A percentile compares a stretch with the other conserved stretches of the same genome.
phyloP scores from a whole-genome alignment of 495 filamentous ascomycete species.

The Talaromyces adpressus region DNA sequence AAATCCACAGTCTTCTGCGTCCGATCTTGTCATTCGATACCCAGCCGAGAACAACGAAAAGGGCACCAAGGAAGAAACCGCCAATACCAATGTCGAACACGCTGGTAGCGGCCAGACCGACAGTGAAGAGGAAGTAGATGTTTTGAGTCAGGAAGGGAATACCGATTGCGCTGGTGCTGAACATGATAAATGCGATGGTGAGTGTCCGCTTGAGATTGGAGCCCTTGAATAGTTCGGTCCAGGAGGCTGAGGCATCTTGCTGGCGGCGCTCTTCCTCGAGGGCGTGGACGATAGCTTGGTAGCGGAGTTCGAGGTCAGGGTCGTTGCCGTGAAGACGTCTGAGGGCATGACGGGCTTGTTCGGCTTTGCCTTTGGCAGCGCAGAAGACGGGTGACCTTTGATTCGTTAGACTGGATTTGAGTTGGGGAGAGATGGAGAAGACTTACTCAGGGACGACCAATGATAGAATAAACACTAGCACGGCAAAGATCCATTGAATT shows the following conservation, averaged over 20 bases:
- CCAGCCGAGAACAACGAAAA: conserved; percentile 13
- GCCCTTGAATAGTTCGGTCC: conserved; percentile 17
- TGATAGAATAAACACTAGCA: conserved; percentile 10
- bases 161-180: conserved; percentile 15
- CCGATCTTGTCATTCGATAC: conserved; percentile 8
- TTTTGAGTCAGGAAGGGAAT: conserved; percentile 5
- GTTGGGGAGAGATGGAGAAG: not conserved
- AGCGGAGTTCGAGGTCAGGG: conserved; percentile 12
- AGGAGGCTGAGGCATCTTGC: conserved; percentile 12
- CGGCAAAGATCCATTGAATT: conserved; percentile 15
- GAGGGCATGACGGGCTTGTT: conserved; percentile 9
- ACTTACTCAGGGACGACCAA: conserved; percentile 16
- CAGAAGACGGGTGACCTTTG: conserved; percentile 11
- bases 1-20: conserved; percentile 6
- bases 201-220: conserved; percentile 19
- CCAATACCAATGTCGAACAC: conserved; percentile 18
- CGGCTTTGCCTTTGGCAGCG: conserved; percentile 6
- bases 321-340: conserved; percentile 10
- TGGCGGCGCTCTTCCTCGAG: conserved; percentile 16
- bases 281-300: conserved; percentile 12
- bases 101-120: conserved; percentile 14
- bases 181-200: conserved; percentile 20
- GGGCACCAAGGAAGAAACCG: conserved; percentile 19
- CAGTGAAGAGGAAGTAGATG: conserved; percentile 23
- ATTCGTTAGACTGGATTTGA: not conserved